Evolutionary conservation across 2,329 filamentous ascomycete genomes (phyloP).

Genomic region (Colletotrichum melonis): DNA sequence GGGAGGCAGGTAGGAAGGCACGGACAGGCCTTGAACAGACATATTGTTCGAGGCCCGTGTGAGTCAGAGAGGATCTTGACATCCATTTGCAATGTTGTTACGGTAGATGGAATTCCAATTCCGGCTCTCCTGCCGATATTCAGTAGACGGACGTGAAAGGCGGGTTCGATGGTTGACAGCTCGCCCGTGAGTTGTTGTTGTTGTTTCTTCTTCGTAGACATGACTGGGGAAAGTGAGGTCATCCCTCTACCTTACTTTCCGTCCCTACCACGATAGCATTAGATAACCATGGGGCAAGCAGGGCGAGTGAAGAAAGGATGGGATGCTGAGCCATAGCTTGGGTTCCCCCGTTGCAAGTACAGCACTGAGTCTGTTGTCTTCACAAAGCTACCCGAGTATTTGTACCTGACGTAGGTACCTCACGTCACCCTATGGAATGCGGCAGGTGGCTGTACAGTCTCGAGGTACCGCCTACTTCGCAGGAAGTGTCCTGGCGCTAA

Average conservation of each 20-base stretch:
- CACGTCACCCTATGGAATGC: background rate
- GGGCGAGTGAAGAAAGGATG: background rate
- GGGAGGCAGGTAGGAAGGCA: background rate
- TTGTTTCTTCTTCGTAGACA: no score
- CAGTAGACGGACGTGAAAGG: no score
- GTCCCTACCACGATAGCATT: no score
- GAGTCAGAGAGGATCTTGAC: background rate
- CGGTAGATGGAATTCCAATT: no score
- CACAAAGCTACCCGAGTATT: background rate
- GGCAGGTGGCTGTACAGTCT: background rate
- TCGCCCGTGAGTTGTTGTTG: no score
- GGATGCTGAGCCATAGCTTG: background rate
- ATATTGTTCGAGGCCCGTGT: background rate
- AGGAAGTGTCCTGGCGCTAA: background rate
- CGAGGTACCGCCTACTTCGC: background rate
- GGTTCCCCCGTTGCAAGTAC: background rate
- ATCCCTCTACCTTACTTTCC: no score
- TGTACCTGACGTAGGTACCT: no score
- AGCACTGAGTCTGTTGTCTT: background rate
- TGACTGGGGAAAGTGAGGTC: no score
- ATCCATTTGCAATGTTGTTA: no score
- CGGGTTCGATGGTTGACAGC: no score
- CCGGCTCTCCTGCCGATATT: no score
- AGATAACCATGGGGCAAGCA: background rate
- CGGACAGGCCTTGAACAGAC: no score